phyloP scores from a whole-genome alignment of 2,329 filamentous ascomycete genomes.

The Ophiosphaerella herpotricha region DNA sequence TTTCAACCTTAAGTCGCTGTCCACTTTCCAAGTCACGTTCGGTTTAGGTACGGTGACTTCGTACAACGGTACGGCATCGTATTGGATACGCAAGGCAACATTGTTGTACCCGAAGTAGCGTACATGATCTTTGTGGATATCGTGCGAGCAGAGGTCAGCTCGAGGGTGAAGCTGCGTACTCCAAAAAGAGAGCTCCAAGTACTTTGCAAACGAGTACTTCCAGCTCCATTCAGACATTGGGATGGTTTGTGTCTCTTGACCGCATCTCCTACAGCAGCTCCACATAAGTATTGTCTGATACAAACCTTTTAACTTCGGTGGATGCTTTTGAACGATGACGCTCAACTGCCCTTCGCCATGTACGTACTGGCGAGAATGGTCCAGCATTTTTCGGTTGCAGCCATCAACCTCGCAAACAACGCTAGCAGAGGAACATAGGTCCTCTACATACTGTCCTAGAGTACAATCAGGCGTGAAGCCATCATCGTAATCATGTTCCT shows the following conservation, averaged over 20 bases:
- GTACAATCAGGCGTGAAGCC: slow-evolving; percentile 85
- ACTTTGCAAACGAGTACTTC: slow-evolving; percentile 99
- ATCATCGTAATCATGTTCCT: slow-evolving; percentile 75
- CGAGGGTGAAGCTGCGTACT: slow-evolving; percentile 78
- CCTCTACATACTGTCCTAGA: slow-evolving; percentile 91
- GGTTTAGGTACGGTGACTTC: slow-evolving; percentile 92
- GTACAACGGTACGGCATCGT: slow-evolving; percentile 87
- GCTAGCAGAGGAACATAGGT: slow-evolving; percentile 76
- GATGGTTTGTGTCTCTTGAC: slow-evolving; percentile 84
- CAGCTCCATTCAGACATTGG: slow-evolving; percentile 93
- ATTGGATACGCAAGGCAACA: slow-evolving; percentile 84
- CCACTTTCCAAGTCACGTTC: slow-evolving; percentile 95
- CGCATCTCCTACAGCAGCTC: slow-evolving; percentile 93
- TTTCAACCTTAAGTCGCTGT: slow-evolving; percentile 87
- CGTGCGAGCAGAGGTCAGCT: slow-evolving; percentile 81
- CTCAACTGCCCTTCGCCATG: slow-evolving; percentile 94
- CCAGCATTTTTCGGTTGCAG: slow-evolving; percentile 85
- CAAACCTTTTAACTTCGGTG: slow-evolving; percentile 66
- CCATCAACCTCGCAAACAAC: slow-evolving; percentile 80
- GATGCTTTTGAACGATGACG: slow-evolving; percentile 80
- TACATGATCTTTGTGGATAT: slow-evolving; percentile 89
- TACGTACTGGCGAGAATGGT: slow-evolving; percentile 96
- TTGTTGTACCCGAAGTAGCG: slow-evolving; percentile 91
- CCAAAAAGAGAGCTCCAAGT: slow-evolving; percentile 97
- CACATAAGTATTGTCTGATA: slow-evolving; percentile 90